Conservation (phyloP, 2,329 filamentous ascomycete genomes). For the Colletotrichum aenigma region DNA sequence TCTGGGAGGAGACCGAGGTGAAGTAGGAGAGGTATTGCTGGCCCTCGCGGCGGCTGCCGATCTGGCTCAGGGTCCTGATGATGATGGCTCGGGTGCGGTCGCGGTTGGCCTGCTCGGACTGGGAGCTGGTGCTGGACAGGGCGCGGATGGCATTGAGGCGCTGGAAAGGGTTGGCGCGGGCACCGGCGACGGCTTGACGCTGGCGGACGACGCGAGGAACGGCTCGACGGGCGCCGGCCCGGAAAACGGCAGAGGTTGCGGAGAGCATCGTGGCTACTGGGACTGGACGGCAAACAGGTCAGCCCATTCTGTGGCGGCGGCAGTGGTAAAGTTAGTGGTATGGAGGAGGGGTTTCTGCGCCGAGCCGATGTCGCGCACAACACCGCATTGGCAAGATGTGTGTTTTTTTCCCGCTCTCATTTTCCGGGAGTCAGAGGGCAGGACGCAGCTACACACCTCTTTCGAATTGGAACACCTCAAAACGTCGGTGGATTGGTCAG, state of each 20-base stretch:
- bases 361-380: neutral
- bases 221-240: constrained; percentile 48
- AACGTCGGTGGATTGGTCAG: neutral
- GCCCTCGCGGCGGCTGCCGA: constrained; percentile 93
- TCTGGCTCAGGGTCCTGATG: constrained; percentile 90
- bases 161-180: constrained; percentile 25
- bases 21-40: constrained; percentile 98
- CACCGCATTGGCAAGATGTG: neutral
- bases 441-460: neutral
- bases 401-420: neutral
- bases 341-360: constrained; percentile 18
- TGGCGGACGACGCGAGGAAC: constrained; percentile 32
- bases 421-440: neutral
- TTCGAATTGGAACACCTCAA: neutral
- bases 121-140: constrained; percentile 34
- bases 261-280: constrained; percentile 42
- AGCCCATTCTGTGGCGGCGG: neutral
- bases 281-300: neutral
- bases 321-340: neutral
- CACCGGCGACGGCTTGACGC: constrained; percentile 23
- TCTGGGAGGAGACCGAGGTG: constrained; percentile 93
- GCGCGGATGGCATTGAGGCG: constrained; percentile 27
- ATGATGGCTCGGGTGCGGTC: constrained; percentile 79
- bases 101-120: constrained; percentile 42
- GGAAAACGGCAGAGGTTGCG: constrained; percentile 43